Evolutionary conservation across 306 rosid genomes (phyloP), one percentile per base, ranked within the genome.

Genomic region (Pyrus communis): DNA sequence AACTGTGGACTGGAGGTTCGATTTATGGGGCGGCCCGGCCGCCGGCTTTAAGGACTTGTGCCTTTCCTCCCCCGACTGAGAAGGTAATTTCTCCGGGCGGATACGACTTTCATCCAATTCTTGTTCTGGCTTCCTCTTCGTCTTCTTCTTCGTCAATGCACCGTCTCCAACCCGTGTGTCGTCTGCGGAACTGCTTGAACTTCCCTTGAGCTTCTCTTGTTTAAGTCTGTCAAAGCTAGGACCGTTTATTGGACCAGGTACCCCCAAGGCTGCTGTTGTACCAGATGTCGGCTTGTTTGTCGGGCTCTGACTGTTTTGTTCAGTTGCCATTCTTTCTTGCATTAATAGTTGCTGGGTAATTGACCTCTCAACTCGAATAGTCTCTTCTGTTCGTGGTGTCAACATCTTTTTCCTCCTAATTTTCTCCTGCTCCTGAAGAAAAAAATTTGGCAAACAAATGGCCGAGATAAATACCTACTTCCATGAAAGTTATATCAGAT

Each of bases 321-420:
- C 97, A 4, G 89, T 65, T 63, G 87, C 71, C 78, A 80, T 27
- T 76, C 82, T 89, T 84, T 92, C 98, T 49, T 90, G 86, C 17
- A 18, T 31, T 46, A 69, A 78, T 82, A 85, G 97, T 64, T 90
- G 92, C 77, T 85, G 89, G 67, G 82, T 31, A 78, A 67, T 69
- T 71, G 93, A 75, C 80, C 80, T 79, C 61, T 91, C 97, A 57
- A 74, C 84, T 79, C 75, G 86, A 82, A 85, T 82, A 0, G 79
- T 74, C 81, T 89, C 98, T 59, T 89, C 98, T 73, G 71, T 74
- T 91, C 70, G 85, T 33, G 91, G 75, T 73, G 76, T 80, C 88
- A 88, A 75, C 85, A 88, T 81, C 82, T 87, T 96, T 83, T 86
- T 92, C 91, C 91, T 91, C 88, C 77, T 92, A 3, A 96, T 70